Percentiles rank a stretch among this genome's conserved stretches.
Evolutionary conservation across 2,329 filamentous ascomycete genomes (phyloP).

Genomic region (Botryosphaeria agaves): DNA sequence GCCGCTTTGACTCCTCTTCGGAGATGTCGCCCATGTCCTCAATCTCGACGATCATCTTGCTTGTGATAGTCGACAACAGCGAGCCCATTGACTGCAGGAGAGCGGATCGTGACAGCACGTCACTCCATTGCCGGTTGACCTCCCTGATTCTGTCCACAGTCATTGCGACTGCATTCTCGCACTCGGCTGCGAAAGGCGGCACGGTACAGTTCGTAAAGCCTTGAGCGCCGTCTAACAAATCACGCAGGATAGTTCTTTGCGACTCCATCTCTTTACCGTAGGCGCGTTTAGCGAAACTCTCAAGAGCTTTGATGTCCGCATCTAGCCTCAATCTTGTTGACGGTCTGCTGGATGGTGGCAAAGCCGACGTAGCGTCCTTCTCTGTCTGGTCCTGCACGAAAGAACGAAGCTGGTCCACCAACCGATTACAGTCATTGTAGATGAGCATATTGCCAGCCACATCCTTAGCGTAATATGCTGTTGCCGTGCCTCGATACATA

Average conservation of each 20-base stretch:
- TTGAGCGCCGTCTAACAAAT: conserved; percentile 45
- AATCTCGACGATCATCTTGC: conserved; percentile 43
- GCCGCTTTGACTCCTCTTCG: conserved; percentile 40
- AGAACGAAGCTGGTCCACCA: conserved; percentile 34
- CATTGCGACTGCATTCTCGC: conserved; percentile 40
- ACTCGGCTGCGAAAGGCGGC: conserved; percentile 40
- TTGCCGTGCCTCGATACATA: conserved; percentile 64
- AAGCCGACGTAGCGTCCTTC: conserved; percentile 12
- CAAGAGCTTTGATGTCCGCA: conserved; percentile 35
- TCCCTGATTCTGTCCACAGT: conserved; percentile 39
- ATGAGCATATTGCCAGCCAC: conserved; percentile 42
- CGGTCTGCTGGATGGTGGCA: conserved; percentile 14
- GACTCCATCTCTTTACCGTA: conserved; percentile 49
- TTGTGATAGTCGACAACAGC: conserved; percentile 37
- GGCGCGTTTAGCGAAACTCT: conserved; percentile 40
- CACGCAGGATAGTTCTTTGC: conserved; percentile 42
- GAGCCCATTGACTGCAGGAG: conserved; percentile 44
- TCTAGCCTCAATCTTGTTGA: conserved; percentile 28
- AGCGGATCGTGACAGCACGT: conserved; percentile 39
- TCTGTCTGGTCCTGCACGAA: conserved; percentile 28
- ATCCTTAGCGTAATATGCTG: conserved; percentile 51
- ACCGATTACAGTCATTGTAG: conserved; percentile 45
- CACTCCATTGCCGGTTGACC: conserved; percentile 38
- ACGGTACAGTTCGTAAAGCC: conserved; percentile 42
- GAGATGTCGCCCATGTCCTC: conserved; percentile 47